A percentile compares a stretch with the other conserved stretches of the same genome.
These are phyloP conservation scores for Funneliformis caledonium DNA, from an alignment of 371 early-diverging fungal species.

Conservation along the genomic window DNA sequence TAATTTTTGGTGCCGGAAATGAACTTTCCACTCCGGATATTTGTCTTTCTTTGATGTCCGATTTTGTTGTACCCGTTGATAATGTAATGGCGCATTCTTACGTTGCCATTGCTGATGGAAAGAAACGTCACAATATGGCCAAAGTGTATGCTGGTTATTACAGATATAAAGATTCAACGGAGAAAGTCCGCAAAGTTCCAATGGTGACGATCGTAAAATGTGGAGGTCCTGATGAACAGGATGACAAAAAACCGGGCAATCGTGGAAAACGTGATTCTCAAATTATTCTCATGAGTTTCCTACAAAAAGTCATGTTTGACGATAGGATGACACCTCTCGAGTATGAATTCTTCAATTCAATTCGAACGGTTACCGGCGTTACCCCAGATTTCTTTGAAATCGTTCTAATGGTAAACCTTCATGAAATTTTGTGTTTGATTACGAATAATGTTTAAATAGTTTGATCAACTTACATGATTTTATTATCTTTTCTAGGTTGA, in stretches of 20 bases:
- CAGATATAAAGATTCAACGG: constrained; percentile 62
- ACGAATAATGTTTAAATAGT: background rate
- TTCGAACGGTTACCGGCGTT: constrained; percentile 80
- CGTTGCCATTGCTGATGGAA: constrained; percentile 93
- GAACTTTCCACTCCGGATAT: constrained; percentile 78
- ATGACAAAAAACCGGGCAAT: constrained; percentile 83
- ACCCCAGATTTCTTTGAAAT: constrained; percentile 86
- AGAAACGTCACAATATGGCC: constrained; percentile 95
- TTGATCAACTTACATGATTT: background rate
- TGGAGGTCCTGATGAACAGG: constrained; percentile 79
- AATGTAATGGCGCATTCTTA: constrained; percentile 77
- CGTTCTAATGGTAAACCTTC: constrained; percentile 80
- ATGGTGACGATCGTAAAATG: constrained; percentile 93
- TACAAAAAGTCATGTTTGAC: constrained; percentile 92
- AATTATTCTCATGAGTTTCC: constrained; percentile 96
- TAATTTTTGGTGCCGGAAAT: constrained; percentile 82
- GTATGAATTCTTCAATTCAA: constrained; percentile 89
- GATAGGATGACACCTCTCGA: constrained; percentile 96
- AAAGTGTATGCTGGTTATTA: constrained; percentile 92
- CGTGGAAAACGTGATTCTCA: constrained; percentile 99
- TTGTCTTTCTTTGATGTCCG: constrained; percentile 83
- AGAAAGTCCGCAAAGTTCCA: constrained; percentile 70
- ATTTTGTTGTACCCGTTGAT: constrained; percentile 67
- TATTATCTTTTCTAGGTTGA: constrained; percentile 59
- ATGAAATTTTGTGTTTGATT: background rate